Evolutionary conservation across 495 filamentous ascomycete genomes (phyloP), one percentile per base, ranked within the genome.

Genomic region (Annulohypoxylon nitens): DNA sequence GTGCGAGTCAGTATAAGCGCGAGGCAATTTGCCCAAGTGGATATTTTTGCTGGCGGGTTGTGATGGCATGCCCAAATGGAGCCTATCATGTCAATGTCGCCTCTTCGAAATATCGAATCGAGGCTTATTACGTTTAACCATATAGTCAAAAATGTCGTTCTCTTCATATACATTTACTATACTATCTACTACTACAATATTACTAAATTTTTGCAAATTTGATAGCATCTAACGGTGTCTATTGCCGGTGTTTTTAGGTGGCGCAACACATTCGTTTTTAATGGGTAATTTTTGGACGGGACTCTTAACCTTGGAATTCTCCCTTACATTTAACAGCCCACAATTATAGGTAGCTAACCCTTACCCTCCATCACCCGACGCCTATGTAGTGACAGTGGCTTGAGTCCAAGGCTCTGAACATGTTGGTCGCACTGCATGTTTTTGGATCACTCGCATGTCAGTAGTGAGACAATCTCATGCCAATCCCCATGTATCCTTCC

Each of bases 381-480:
- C 54, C 66, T 45, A n/a, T 33, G 50, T 20, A 36, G 53, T 57
- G 33, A 37, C 53, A 37, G 30, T 34, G 33, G 30, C 7, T 57
- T 57, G 30, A 9, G 33, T 36, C 30, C 30, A 57, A 57, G 25
- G 43, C 16, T 47, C 43, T 26, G 60, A 9, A 50, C 18, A 23
- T 33, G 33, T 33, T 63, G 72, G 72, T 75, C 39, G 67, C 72
- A 75, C 72, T 63, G 72, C 72, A 75, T 75, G 53, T 39, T 71
- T 53, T 64, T 64, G 26, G 67, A 75, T 75, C 72, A 75, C 67
- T 75, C 64, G 72, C 72, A 75, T 64, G 54, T 65, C n/a, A 58
- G 25, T 53, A 47, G 34, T 10, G 26, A 70, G 39, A 54, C 45
- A 57, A 61, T n/a, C 6, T 25, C 8, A 53, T 61, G 12, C 39